Evolutionary conservation across 306 rosid genomes (phyloP).

Genomic region (Fragaria iinumae): DNA sequence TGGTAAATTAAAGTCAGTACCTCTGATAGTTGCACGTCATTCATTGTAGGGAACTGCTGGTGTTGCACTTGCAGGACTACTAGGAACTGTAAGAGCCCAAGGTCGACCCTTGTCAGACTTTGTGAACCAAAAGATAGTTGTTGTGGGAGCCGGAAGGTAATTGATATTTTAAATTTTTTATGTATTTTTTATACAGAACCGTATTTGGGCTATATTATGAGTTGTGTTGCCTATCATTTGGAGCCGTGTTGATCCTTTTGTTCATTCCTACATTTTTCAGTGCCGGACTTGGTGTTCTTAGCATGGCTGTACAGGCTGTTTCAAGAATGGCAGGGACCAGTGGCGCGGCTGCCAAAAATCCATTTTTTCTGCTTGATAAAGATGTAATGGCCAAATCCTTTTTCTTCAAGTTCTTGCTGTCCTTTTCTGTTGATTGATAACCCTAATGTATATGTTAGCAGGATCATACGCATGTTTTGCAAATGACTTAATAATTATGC

Average conservation of each 20-base stretch:
- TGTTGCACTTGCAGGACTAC: constrained; percentile 97
- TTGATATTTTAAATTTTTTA: background rate
- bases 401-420: constrained; percentile 11
- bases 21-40: constrained; percentile 25
- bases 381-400: constrained; percentile 50
- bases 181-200: constrained; percentile 17
- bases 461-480: background rate
- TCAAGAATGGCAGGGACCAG: constrained; percentile 69
- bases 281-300: constrained; percentile 97
- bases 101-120: constrained; percentile 84
- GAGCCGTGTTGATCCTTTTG: constrained; percentile 25
- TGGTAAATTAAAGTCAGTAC: background rate
- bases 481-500: background rate
- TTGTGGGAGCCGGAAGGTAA: constrained; percentile 99
- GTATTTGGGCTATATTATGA: constrained; percentile 20
- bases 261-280: constrained; percentile 43
- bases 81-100: constrained; percentile 95
- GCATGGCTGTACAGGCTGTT: constrained; percentile 78
- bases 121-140: constrained; percentile 87
- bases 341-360: constrained; percentile 58
- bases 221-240: constrained; percentile 25
- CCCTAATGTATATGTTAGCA: constrained; percentile 2
- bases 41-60: constrained; percentile 93
- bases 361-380: constrained; percentile 78
- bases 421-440: background rate